These are phyloP conservation scores for Penicillium desertorum DNA, from an alignment of 495 filamentous ascomycete genomes.

Conservation along the genomic window DNA sequence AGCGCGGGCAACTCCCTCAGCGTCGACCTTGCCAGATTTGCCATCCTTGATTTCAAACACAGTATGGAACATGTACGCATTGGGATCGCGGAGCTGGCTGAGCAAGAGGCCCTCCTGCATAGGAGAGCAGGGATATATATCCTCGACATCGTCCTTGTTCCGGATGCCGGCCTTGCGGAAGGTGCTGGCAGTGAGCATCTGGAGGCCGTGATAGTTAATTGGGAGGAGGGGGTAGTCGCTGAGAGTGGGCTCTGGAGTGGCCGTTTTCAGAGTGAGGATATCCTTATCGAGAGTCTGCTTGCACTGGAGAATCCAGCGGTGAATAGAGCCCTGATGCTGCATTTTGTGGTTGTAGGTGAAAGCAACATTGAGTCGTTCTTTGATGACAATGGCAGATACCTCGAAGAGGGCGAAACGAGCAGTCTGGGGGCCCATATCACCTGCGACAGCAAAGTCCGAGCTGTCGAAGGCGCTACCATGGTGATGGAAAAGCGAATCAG, in stretches of 20 bases:
- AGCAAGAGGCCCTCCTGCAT: constrained; percentile 67
- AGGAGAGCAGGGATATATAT: constrained; percentile 63
- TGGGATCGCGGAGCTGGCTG: constrained; percentile 55
- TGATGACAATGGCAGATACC: constrained; percentile 56
- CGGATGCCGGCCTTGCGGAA: constrained; percentile 51
- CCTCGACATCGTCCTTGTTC: constrained; percentile 48
- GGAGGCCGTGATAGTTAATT: constrained; percentile 56
- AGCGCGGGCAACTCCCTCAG: constrained; percentile 42
- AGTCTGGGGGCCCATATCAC: constrained; percentile 48
- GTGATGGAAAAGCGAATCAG: constrained; percentile 59
- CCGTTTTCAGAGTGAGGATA: constrained; percentile 48
- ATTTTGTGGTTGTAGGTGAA: constrained; percentile 63
- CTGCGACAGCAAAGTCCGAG: constrained; percentile 41
- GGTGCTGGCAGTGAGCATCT: constrained; percentile 38
- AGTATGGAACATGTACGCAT: constrained; percentile 47
- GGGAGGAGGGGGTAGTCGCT: constrained; percentile 65
- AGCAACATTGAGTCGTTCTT: constrained; percentile 58
- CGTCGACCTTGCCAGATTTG: constrained; percentile 32
- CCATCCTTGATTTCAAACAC: constrained; percentile 45
- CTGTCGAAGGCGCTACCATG: constrained; percentile 52
- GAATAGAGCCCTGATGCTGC: constrained; percentile 55
- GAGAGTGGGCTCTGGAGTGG: constrained; percentile 55
- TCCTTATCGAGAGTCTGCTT: constrained; percentile 57
- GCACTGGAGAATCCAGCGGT: constrained; percentile 60
- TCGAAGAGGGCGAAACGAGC: constrained; percentile 64